Conservation (phyloP, 73 alveolate species). For the Paramecium biaurelia region DNA sequence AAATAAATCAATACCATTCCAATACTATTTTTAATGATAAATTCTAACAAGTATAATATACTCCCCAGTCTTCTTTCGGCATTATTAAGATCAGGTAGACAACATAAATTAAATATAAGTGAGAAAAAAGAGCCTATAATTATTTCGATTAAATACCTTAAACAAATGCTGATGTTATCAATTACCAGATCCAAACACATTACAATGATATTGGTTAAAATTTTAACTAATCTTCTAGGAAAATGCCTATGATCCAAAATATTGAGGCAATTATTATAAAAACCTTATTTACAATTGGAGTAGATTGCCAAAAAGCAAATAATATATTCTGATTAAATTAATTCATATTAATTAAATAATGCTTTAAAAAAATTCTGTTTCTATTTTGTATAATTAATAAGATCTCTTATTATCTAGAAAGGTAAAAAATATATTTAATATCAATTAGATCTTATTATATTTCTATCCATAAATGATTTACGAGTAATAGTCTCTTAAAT, state of each 20-base stretch:
- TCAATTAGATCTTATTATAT: no score
- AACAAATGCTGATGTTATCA: background rate
- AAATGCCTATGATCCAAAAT: background rate
- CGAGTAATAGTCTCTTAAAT: background rate
- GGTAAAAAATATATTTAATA: no score
- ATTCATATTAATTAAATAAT: background rate
- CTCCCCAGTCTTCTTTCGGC: slow-evolving; percentile 12
- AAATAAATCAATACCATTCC: slow-evolving; percentile 5
- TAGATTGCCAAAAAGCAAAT: background rate
- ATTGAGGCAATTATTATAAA: background rate
- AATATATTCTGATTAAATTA: background rate
- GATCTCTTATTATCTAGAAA: background rate
- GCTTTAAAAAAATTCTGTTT: background rate
- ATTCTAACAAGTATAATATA: background rate
- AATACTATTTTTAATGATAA: background rate
- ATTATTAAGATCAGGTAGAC: background rate
- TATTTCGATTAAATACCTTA: background rate
- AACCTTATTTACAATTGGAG: background rate
- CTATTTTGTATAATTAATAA: background rate
- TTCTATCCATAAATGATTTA: no score
- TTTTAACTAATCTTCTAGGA: background rate
- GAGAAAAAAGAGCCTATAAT: background rate
- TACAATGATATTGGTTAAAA: background rate
- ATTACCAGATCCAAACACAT: background rate
- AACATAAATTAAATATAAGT: background rate